These are phyloP conservation scores for Rosa multiflora DNA, from an alignment of 306 rosid genomes.

Conservation along the genomic window DNA sequence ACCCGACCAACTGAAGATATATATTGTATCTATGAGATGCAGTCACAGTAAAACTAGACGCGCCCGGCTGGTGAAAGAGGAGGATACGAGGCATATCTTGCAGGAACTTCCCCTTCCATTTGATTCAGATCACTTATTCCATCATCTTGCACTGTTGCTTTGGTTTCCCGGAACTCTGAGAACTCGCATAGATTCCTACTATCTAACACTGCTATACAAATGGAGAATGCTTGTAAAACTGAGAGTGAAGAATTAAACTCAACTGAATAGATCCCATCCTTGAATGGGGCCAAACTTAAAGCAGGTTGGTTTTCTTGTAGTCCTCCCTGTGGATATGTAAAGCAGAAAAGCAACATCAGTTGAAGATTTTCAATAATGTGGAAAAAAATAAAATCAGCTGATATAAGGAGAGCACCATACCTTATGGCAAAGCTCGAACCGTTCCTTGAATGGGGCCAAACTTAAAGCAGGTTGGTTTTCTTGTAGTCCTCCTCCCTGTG, in stretches of 20 bases:
- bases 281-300: constrained; percentile 54
- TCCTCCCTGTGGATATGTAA: constrained; percentile 55
- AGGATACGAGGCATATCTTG: constrained; percentile 41
- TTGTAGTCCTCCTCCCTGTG: constrained; percentile 63
- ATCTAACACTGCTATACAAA: constrained; percentile 77
- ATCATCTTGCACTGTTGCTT: constrained; percentile 32
- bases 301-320: constrained; percentile 51
- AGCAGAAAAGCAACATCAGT: constrained; percentile 18
- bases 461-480: constrained; percentile 52
- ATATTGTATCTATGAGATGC: constrained; percentile 6
- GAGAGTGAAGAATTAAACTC: constrained; percentile 70
- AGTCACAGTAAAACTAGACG: constrained; percentile 29
- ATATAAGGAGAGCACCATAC: constrained; percentile 39
- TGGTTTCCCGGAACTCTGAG: constrained; percentile 37
- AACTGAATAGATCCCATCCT: constrained; percentile 73
- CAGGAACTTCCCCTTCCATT: constrained; percentile 37
- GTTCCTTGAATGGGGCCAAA: no score
- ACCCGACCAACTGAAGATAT: constrained; percentile 11
- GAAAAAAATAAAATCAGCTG: constrained; percentile 10
- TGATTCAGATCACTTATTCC: constrained; percentile 33
- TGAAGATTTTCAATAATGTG: constrained; percentile 9
- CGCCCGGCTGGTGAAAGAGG: constrained; percentile 58
- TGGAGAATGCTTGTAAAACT: constrained; percentile 85
- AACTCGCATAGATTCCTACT: constrained; percentile 51
- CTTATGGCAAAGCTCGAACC: constrained; percentile 69